Evolutionary conservation across 2,329 filamentous ascomycete species (phyloP).

Genomic region (Mollisiaceae sp.): DNA sequence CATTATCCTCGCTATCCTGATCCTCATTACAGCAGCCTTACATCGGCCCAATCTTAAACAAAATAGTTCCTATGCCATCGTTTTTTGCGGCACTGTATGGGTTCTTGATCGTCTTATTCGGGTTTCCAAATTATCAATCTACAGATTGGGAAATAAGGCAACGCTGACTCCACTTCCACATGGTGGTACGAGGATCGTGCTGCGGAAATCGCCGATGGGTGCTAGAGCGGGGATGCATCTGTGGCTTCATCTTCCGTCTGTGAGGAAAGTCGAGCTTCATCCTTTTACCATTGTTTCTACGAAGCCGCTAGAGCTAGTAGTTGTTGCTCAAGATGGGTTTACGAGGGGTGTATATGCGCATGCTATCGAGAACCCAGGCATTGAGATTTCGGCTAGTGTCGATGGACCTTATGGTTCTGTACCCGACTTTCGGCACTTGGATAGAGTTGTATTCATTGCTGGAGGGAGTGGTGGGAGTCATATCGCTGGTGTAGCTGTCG

Average conservation of each 20-base stretch:
- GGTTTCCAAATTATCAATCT: conserved; percentile 47
- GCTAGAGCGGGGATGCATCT: conserved; percentile 62
- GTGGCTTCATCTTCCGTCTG: conserved; percentile 65
- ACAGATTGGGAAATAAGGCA: conserved; percentile 56
- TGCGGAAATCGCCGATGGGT: conserved; percentile 52
- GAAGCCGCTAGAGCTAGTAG: conserved; percentile 58
- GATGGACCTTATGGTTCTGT: conserved; percentile 64
- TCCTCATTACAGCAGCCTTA: conserved; percentile 53
- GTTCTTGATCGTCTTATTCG: conserved; percentile 55
- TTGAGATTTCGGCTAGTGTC: conserved; percentile 54
- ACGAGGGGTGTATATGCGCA: conserved; percentile 58
- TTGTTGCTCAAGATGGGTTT: conserved; percentile 63
- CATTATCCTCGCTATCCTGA: conserved; percentile 54
- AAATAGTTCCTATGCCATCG: conserved; percentile 49
- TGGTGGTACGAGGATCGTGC: conserved; percentile 57
- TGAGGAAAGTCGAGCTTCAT: conserved; percentile 63
- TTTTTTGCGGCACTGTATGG: conserved; percentile 54
- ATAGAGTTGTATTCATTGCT: conserved; percentile 61
- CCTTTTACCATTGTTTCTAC: conserved; percentile 65
- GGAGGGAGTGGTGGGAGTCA: conserved; percentile 67
- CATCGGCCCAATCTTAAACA: conserved; percentile 53
- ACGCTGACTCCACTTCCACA: conserved; percentile 58
- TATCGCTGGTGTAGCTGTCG: conserved; percentile 53
- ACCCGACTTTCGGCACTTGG: conserved; percentile 56
- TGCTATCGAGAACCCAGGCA: conserved; percentile 55